Base-by-base conservation (phyloP, 768 basidiomycete genomes). In the Leucosporidium creatinivorum region DNA sequence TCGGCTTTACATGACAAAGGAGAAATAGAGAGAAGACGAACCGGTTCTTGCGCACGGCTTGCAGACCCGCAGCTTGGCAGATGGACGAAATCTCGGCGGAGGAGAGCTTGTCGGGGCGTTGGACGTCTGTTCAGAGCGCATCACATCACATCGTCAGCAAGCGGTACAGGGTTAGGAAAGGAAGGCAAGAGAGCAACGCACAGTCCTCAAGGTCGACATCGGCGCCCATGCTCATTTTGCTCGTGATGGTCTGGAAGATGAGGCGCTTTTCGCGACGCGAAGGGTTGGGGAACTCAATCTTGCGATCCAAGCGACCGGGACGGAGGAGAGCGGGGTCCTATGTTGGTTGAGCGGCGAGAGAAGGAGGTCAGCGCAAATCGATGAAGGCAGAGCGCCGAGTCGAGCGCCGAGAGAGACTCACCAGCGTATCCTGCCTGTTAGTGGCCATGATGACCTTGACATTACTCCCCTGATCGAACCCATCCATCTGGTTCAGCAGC, bases 401-500 rank as follows among this genome's bases (percentile, higher is more conserved):
- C n/a, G 25, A 23, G 12, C 9, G 33, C n/a, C n/a, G n/a, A n/a
- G n/a, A n/a, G 4, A 17, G 12, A 28, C 61, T 50, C 61, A 61
- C 61, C 36, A 99, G 84, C 8, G 96, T 99, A 79, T 99, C 96
- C 56, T 91, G 90, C 74, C 96, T 89, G 80, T 99, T 99, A 52
- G 96, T 99, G 31, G 96, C 96, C 96, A 98, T 98, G 78, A 99
- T 99, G 51, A 99, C 96, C 86, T 99, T 98, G 77, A 99, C 96
- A 74, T 93, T 98, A 77, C 91, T 93, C 6, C 89, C 89, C 79
- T 99, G 96, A 79, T 99, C 96, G 79, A 99, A 99, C 70, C 96
- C 96, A 75, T 99, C 96, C 96, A 99, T 99, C 77, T 99, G 96
- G 77, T 94, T 98, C 67, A 99, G 82, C 64, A 99, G 81, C 79